phyloP scores from a whole-genome alignment of 805 yeast species.

The Lipomyces sp. region DNA sequence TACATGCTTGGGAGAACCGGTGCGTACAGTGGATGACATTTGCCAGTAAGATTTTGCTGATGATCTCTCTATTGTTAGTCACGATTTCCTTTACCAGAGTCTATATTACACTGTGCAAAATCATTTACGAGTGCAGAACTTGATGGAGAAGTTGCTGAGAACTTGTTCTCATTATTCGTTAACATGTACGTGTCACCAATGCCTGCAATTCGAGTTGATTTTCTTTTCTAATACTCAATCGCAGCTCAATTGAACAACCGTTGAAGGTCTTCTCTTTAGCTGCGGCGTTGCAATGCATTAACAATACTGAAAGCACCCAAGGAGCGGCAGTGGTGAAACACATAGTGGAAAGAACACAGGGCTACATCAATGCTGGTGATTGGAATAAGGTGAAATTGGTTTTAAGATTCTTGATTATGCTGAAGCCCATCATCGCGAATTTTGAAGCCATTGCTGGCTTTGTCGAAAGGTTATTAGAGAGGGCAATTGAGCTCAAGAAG shows the following conservation, averaged over 20 bases:
- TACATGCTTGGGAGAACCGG: slow-evolving; percentile 31
- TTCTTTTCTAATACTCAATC: background rate
- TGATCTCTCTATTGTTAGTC: slow-evolving; percentile 9
- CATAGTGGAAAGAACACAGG: slow-evolving; percentile 67
- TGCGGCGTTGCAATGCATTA: slow-evolving; percentile 67
- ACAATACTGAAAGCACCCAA: slow-evolving; percentile 64
- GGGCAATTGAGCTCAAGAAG: slow-evolving; percentile 61
- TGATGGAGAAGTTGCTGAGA: slow-evolving; percentile 18
- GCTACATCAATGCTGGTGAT: slow-evolving; percentile 52
- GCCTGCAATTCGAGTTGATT: background rate
- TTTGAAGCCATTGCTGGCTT: slow-evolving; percentile 52
- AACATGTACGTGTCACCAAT: slow-evolving; percentile 19
- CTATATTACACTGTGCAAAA: slow-evolving; percentile 18
- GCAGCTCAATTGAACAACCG: slow-evolving; percentile 72
- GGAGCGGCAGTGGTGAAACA: slow-evolving; percentile 73
- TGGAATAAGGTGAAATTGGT: slow-evolving; percentile 75
- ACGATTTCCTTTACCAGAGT: slow-evolving; percentile 17
- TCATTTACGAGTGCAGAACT: slow-evolving; percentile 8
- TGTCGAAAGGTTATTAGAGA: slow-evolving; percentile 57
- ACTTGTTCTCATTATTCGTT: slow-evolving; percentile 10
- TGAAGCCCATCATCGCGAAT: slow-evolving; percentile 64
- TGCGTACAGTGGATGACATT: slow-evolving; percentile 7
- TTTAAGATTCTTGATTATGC: slow-evolving; percentile 68
- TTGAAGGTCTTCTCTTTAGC: slow-evolving; percentile 80
- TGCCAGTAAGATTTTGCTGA: background rate